Evolutionary conservation across 148 eudicot genomes (phyloP).

Genomic region (Cornus florida): DNA sequence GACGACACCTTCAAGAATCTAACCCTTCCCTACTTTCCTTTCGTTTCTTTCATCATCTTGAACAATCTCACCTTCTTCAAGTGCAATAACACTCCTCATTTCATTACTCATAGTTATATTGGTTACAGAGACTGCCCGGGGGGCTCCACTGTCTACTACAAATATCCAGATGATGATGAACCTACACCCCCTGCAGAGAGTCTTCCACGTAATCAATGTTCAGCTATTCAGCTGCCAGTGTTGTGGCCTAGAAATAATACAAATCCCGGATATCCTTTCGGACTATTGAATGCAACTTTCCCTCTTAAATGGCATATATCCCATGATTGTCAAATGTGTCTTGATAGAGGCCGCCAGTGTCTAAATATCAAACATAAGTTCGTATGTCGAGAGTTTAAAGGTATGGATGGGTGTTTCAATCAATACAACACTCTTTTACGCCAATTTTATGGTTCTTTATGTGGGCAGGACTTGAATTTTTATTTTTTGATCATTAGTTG

Average conservation of each 20-base stretch:
- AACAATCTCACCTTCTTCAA: not conserved
- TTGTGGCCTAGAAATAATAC: too few species aligned
- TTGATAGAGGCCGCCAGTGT: too few species aligned
- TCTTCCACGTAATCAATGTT: not conserved
- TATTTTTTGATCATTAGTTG: too few species aligned
- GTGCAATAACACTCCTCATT: not conserved
- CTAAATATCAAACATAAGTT: too few species aligned
- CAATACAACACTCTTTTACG: too few species aligned
- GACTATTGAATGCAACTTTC: not conserved
- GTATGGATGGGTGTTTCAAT: too few species aligned
- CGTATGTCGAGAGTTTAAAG: too few species aligned
- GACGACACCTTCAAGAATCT: not conserved
- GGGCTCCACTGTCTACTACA: conserved; percentile 2
- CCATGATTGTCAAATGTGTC: not conserved
- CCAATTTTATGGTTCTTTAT: too few species aligned
- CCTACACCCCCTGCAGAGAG: not conserved
- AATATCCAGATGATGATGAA: not conserved
- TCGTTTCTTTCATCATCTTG: conserved; percentile 7
- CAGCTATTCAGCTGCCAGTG: not conserved
- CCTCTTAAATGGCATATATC: not conserved
- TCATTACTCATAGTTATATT: too few species aligned
- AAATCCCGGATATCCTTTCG: not conserved
- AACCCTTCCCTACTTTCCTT: conserved; percentile 14
- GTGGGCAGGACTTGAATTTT: too few species aligned
- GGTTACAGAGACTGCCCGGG: not conserved